These are phyloP conservation scores for Carpinus viminea DNA, from an alignment of 306 rosid genomes.

Conservation along the genomic window DNA sequence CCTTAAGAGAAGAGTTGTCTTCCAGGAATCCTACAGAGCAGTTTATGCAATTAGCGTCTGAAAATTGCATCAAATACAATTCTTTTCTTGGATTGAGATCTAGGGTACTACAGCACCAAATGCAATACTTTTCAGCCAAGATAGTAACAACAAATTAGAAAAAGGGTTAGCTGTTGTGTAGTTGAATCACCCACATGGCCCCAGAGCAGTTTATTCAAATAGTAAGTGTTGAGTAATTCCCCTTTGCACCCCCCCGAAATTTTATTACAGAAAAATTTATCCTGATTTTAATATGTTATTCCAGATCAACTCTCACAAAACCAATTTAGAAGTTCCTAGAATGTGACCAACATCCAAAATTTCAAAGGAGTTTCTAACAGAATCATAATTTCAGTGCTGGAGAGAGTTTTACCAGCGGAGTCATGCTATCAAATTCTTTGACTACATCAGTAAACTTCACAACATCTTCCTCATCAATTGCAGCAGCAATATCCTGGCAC, in stretches of 20 bases:
- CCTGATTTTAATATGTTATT: background rate
- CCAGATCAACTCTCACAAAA: background rate
- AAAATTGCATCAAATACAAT: background rate
- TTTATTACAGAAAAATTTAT: background rate
- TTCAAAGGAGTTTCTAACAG: background rate
- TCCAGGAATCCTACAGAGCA: conserved; percentile 77
- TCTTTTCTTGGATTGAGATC: background rate
- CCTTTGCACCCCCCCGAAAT: background rate
- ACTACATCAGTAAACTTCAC: conserved; percentile 80
- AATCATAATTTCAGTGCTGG: background rate
- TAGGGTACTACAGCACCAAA: too few species aligned
- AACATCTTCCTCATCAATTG: conserved; percentile 86
- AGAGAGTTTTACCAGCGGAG: conserved; percentile 67
- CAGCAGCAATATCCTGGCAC: conserved; percentile 74
- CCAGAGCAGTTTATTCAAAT: background rate
- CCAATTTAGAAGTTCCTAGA: background rate
- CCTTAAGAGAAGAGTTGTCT: conserved; percentile 91
- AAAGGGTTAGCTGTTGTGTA: too few species aligned
- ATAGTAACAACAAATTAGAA: too few species aligned
- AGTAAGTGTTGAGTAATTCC: background rate
- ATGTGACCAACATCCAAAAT: background rate
- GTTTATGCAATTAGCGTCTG: conserved; percentile 21
- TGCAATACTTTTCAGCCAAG: too few species aligned
- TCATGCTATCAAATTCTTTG: conserved; percentile 94
- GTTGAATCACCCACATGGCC: too few species aligned